These are phyloP conservation scores for Cryptococcus sp. DNA, from an alignment of 1,284 basidiomycete genomes.

Conservation along the genomic window DNA sequence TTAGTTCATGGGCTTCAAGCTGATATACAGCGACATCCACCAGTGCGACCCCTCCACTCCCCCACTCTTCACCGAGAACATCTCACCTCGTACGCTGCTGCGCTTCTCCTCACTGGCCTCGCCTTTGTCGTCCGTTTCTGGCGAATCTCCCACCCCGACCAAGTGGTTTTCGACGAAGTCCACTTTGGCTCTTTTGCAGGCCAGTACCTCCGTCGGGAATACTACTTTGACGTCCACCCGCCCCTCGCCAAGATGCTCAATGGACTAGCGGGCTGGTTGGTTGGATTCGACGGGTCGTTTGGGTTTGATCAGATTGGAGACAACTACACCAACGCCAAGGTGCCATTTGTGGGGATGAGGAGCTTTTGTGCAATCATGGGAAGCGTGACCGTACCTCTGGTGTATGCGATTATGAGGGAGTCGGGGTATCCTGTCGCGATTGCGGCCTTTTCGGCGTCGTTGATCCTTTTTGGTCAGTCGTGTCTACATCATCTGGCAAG, in stretches of 20 bases:
- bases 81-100: slow-evolving; percentile 30
- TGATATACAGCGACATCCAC: slow-evolving; percentile 14
- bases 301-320: slow-evolving; percentile 94
- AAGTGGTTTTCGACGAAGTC: slow-evolving; percentile 96
- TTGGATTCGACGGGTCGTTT: slow-evolving; percentile 92
- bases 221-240: slow-evolving; percentile 99
- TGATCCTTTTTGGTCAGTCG: slow-evolving; percentile 82
- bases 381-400: slow-evolving; percentile 78
- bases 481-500: no score
- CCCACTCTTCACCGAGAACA: slow-evolving; percentile 22
- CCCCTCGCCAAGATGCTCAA: slow-evolving; percentile 91
- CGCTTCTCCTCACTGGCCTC: slow-evolving; percentile 56
- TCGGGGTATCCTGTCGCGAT: slow-evolving; percentile 88
- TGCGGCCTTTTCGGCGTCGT: slow-evolving; percentile 75
- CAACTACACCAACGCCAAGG: slow-evolving; percentile 55
- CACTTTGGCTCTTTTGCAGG: slow-evolving; percentile 88
- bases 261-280: slow-evolving; percentile 88
- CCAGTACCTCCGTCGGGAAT: slow-evolving; percentile 83
- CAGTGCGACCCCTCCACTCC: slow-evolving; percentile 10
- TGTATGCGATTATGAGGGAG: slow-evolving; percentile 97
- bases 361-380: slow-evolving; percentile 86
- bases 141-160: slow-evolving; percentile 86
- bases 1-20: not conserved
- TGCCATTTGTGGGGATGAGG: slow-evolving; percentile 87
- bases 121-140: slow-evolving; percentile 82